Evolutionary conservation across 2,329 filamentous ascomycete genomes (phyloP).

Genomic region (Torrubiellomyces zombiae): DNA sequence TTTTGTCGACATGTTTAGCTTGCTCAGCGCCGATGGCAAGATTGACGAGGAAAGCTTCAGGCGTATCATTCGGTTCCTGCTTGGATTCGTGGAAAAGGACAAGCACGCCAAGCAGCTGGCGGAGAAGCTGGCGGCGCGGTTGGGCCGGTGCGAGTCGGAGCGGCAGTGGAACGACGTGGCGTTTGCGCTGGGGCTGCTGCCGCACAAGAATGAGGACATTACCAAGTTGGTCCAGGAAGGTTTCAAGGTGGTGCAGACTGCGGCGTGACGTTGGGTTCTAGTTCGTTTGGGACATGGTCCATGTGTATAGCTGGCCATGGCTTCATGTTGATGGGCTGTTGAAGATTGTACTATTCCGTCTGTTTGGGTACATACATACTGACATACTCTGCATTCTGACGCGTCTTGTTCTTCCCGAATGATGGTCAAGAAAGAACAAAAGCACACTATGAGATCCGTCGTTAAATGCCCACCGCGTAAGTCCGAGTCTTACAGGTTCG

Average conservation of each 20-base stretch:
- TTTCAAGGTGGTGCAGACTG: slow-evolving; percentile 52
- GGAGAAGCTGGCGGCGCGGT: slow-evolving; percentile 75
- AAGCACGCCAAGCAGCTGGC: slow-evolving; percentile 93
- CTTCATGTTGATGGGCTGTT: too few species aligned
- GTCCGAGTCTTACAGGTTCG: too few species aligned
- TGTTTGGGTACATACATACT: too few species aligned
- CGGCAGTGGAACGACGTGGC: slow-evolving; percentile 96
- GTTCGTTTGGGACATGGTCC: too few species aligned
- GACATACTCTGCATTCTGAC: too few species aligned
- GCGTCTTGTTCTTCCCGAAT: too few species aligned
- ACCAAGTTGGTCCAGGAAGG: slow-evolving; percentile 58
- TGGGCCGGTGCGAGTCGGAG: slow-evolving; percentile 77
- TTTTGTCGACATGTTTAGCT: slow-evolving; percentile 97
- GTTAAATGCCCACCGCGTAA: too few species aligned
- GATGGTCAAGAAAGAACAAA: too few species aligned
- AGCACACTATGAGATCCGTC: too few species aligned
- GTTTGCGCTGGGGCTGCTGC: slow-evolving; percentile 73
- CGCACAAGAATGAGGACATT: slow-evolving; percentile 88
- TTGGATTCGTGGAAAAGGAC: slow-evolving; percentile 97
- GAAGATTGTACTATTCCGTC: too few species aligned
- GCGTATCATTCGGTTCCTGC: slow-evolving; percentile 78
- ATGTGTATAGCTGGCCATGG: neutral
- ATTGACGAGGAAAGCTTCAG: slow-evolving; percentile 76
- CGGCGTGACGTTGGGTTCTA: slow-evolving; percentile 31
- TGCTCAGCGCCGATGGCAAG: slow-evolving; percentile 66